Evolutionary conservation across 140 eudicot species (phyloP).

Genomic region (Ambrosia hybrid): DNA sequence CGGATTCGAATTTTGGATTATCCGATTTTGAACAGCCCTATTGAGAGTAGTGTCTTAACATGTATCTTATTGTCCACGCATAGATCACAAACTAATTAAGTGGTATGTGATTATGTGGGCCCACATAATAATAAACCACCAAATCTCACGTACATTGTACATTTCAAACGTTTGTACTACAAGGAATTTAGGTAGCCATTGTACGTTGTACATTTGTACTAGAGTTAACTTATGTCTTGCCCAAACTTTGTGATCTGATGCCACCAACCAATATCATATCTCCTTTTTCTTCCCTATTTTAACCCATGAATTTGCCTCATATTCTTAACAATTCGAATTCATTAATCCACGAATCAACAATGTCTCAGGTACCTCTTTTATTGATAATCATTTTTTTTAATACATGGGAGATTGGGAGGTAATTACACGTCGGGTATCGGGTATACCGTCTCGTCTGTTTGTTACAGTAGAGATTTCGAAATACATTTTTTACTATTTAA

Average conservation of each 20-base stretch:
- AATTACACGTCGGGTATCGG: too few species aligned
- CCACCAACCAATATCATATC: slow-evolving; percentile 15
- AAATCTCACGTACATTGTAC: too few species aligned
- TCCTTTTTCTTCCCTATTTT: slow-evolving; percentile 12
- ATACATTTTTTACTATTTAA: too few species aligned
- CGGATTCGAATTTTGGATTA: too few species aligned
- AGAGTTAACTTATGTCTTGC: background rate
- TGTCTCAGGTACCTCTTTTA: slow-evolving; percentile 28
- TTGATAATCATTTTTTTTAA: too few species aligned
- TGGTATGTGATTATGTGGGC: background rate
- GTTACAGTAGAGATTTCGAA: too few species aligned
- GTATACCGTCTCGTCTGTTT: too few species aligned
- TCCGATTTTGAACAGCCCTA: background rate
- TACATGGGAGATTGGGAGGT: too few species aligned
- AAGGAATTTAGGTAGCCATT: background rate
- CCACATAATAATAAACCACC: background rate
- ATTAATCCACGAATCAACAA: slow-evolving; percentile 8
- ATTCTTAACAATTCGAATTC: background rate
- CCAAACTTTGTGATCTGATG: slow-evolving; percentile 27
- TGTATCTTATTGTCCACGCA: slow-evolving; percentile 32
- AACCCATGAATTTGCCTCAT: slow-evolving; percentile 4
- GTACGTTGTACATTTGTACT: slow-evolving; percentile 16
- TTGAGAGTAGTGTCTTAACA: background rate
- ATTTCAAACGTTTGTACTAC: too few species aligned
- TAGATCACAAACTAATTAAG: slow-evolving; percentile 11